phyloP scores from a whole-genome alignment of 2,329 filamentous ascomycete species.

The Biscogniauxia sp. region DNA sequence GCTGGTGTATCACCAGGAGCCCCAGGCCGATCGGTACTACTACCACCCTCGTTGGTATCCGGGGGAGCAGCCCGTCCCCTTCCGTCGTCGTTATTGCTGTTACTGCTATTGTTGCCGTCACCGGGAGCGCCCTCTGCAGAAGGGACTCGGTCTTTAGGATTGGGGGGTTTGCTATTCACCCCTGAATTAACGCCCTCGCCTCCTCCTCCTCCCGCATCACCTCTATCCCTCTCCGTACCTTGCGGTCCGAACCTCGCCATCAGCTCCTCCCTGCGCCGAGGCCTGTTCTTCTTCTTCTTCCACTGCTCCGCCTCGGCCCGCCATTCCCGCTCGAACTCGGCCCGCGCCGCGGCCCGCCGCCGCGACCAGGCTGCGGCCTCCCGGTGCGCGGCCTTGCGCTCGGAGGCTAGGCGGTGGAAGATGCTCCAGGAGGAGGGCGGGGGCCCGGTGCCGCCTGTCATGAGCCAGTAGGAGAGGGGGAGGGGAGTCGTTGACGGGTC shows the following conservation, averaged over 20 bases:
- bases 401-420: constrained; percentile 14
- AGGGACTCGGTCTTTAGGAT: too few relatives aligned
- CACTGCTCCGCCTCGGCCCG: not conserved
- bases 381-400: constrained; percentile 18
- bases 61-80: too few relatives aligned
- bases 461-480: constrained; percentile 12
- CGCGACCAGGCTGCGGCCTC: not conserved
- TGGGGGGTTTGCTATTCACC: too few relatives aligned
- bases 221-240: not conserved
- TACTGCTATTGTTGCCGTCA: too few relatives aligned
- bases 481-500: not conserved
- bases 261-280: not conserved
- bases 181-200: too few relatives aligned
- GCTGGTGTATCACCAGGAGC: too few relatives aligned
- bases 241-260: not conserved
- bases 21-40: too few relatives aligned
- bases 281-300: not conserved
- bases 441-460: constrained; percentile 11
- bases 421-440: constrained; percentile 6
- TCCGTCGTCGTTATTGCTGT: too few relatives aligned
- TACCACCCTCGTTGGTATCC: too few relatives aligned
- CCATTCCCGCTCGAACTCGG: constrained; percentile 15
- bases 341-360: constrained; percentile 7
- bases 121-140: too few relatives aligned
- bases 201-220: not conserved